Conservation (phyloP, 2,329 filamentous ascomycete species). For the Hymenotorrendiella dingleyae region DNA sequence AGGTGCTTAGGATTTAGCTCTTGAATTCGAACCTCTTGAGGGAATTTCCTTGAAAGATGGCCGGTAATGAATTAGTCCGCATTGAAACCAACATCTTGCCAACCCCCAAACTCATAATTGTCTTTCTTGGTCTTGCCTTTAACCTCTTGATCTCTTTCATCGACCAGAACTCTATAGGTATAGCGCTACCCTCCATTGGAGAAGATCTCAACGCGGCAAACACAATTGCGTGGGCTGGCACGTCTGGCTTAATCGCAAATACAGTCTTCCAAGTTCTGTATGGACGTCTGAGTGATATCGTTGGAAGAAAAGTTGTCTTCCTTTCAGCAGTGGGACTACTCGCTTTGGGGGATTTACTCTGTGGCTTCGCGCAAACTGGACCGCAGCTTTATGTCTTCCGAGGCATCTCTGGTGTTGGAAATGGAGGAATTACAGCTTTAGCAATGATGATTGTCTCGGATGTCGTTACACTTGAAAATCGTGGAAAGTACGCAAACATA, state of each 20-base stretch:
- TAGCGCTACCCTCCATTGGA: constrained; percentile 46
- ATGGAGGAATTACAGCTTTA: constrained; percentile 53
- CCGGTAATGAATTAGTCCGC: constrained; percentile 23
- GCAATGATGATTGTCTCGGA: constrained; percentile 58
- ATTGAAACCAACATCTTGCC: constrained; percentile 54
- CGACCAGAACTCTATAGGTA: constrained; percentile 32
- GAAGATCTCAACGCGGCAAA: constrained; percentile 37
- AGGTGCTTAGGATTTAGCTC: too few relatives aligned
- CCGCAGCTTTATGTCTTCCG: constrained; percentile 57
- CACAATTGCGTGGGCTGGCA: constrained; percentile 52
- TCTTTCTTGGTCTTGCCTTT: constrained; percentile 46
- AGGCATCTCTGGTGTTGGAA: constrained; percentile 54
- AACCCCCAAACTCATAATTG: constrained; percentile 40
- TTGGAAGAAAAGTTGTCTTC: constrained; percentile 54
- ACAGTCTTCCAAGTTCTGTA: constrained; percentile 62
- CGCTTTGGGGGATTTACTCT: constrained; percentile 51
- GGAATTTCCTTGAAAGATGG: too few relatives aligned
- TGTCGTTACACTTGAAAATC: constrained; percentile 50
- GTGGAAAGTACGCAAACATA: constrained; percentile 42
- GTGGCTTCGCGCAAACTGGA: constrained; percentile 48
- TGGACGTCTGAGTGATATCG: constrained; percentile 54
- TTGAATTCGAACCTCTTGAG: too few relatives aligned
- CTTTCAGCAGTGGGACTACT: constrained; percentile 47
- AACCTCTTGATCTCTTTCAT: constrained; percentile 48
- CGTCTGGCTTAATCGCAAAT: constrained; percentile 47